Evolutionary conservation across 208 protist species (phyloP).

Genomic region (Trypanosoma boissoni): DNA sequence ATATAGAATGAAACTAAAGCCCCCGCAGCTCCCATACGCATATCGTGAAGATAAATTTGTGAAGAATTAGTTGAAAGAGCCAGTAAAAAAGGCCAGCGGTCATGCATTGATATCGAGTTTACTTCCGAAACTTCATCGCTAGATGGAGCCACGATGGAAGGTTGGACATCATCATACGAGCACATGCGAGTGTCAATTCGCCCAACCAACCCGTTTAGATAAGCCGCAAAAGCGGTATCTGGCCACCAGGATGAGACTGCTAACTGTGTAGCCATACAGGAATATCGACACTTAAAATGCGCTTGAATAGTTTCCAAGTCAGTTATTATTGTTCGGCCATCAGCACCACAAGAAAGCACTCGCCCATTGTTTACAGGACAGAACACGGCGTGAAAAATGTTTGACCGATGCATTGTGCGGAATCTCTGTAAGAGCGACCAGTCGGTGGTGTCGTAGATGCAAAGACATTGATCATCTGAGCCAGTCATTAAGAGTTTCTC

Average conservation of each 20-base stretch:
- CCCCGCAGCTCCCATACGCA: conserved; percentile 35
- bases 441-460: conserved; percentile 34
- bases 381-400: conserved; percentile 58
- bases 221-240: conserved; percentile 37
- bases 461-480: conserved; percentile 41
- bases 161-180: background rate
- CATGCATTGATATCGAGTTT: conserved; percentile 31
- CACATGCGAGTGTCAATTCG: conserved; percentile 35
- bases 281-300: conserved; percentile 14
- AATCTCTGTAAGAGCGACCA: conserved; percentile 20
- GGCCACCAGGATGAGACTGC: conserved; percentile 27
- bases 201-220: conserved; percentile 31
- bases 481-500: conserved; percentile 40
- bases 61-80: conserved; percentile 33
- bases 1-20: conserved; percentile 33
- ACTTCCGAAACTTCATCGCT: conserved; percentile 19
- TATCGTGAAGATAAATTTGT: conserved; percentile 48
- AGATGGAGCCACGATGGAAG: conserved; percentile 20
- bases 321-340: conserved; percentile 36
- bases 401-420: conserved; percentile 35
- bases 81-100: conserved; percentile 36
- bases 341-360: conserved; percentile 37
- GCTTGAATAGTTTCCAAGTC: conserved; percentile 27
- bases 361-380: conserved; percentile 16
- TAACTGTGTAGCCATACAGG: conserved; percentile 29